Base-by-base conservation (phyloP, 139 green algal genomes). In the Bryopsis sp. region DNA sequence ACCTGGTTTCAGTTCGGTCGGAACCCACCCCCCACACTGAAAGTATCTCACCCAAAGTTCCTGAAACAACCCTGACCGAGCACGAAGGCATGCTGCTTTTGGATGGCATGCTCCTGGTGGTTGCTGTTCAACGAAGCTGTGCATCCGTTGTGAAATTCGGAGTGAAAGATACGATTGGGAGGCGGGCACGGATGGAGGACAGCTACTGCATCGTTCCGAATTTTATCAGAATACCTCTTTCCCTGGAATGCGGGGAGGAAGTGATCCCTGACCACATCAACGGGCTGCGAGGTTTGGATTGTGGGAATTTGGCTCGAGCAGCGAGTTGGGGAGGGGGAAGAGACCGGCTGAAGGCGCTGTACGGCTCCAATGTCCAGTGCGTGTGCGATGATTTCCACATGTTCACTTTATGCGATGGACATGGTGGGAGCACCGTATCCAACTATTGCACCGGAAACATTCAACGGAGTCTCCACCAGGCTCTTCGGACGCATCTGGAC, bases 401-500 rank as follows among this genome's bases (percentile, higher is more conserved):
- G 43, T 69, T 69, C 32, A 22, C 43, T 7, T 24, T 69, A 38
- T 69, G 37, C 54, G 62, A 69, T 35, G 62, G 62, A 50, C 62
- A 69, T 54, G 62, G 62, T 19, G 62, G 62, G 19, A 28, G 35
- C 3, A 35, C 48, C 39, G 62, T 69, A 24, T 19, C 62, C 4
- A 35, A 58, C 8, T 35, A 69, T 54, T 69, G 62, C 26, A 54
- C 62, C 39, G 39, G n/a, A 29, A 50, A 54, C 6, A 38, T 69
- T 26, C 26, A 69, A 11, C n/a, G 37, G 35, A 32, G 39, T 36
- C 37, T 69, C 19, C 39, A 32, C 5, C 3, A 57, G 22, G 7
- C 26, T 7, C 43, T 69, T 35, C n/a, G 35, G 26, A 33, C 3
- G 3, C 37, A 35, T 58, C 31, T 69, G 24, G 38, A 32, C 3